A percentile compares a stretch with the other conserved stretches of the same genome.
These are phyloP conservation scores for Mycena pura DNA, from an alignment of 768 basidiomycete genomes.

Conservation along the genomic window DNA sequence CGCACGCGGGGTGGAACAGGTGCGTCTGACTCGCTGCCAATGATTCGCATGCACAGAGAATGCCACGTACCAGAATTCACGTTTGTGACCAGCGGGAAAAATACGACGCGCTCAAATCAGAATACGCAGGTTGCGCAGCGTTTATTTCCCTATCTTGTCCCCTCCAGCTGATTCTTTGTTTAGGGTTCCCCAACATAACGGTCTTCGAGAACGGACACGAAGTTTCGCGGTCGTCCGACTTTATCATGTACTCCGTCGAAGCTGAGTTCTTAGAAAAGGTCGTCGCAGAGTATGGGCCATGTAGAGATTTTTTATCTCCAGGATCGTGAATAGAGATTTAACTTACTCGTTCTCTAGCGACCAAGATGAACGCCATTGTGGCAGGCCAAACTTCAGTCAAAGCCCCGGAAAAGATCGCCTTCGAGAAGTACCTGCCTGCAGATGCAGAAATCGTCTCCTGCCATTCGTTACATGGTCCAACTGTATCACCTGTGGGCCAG, in stretches of 20 bases:
- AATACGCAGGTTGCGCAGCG: slow-evolving; percentile 67
- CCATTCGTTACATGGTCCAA: slow-evolving; percentile 94
- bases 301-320: slow-evolving; percentile 53
- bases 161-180: not conserved
- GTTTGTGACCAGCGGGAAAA: slow-evolving; percentile 87
- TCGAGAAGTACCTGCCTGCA: slow-evolving; percentile 83
- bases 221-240: slow-evolving; percentile 89
- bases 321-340: no score
- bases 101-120: slow-evolving; percentile 64
- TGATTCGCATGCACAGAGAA: slow-evolving; percentile 10
- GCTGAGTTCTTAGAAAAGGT: slow-evolving; percentile 85
- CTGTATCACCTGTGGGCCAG: slow-evolving; percentile 86
- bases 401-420: slow-evolving; percentile 89
- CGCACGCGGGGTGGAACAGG: slow-evolving; percentile 87
- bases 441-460: slow-evolving; percentile 92
- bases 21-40: slow-evolving; percentile 37
- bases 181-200: slow-evolving; percentile 44
- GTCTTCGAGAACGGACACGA: slow-evolving; percentile 83
- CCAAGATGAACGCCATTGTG: slow-evolving; percentile 90
- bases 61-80: slow-evolving; percentile 65
- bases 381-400: slow-evolving; percentile 98
- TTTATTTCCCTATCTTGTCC: not conserved
- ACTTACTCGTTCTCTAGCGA: slow-evolving; percentile 57
- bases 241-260: slow-evolving; percentile 95
- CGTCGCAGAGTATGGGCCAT: slow-evolving; percentile 92